Conservation (phyloP, 164 flowering plant species). For the Echeveria elegans region DNA sequence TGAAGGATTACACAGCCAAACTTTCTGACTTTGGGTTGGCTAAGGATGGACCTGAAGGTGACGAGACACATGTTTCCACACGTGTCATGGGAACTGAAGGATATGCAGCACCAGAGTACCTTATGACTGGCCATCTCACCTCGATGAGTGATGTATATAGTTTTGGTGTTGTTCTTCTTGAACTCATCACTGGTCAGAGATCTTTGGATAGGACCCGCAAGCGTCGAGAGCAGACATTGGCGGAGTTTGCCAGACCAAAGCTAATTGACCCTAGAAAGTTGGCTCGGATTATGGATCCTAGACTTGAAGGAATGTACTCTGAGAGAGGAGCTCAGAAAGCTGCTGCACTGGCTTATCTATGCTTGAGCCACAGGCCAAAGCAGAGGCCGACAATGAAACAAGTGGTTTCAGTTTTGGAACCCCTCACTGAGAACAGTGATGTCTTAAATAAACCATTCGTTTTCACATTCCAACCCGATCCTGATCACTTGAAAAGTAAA, state of each 20-base stretch:
- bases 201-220: slow-evolving; percentile 56
- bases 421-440: slow-evolving; percentile 34
- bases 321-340: slow-evolving; percentile 52
- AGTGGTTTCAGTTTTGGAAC: slow-evolving; percentile 43
- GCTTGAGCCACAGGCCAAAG: slow-evolving; percentile 56
- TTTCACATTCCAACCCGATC: slow-evolving; percentile 27
- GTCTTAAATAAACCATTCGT: slow-evolving; percentile 37
- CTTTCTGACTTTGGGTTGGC: slow-evolving; percentile 70
- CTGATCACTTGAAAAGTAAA: not conserved
- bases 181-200: slow-evolving; percentile 52
- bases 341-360: slow-evolving; percentile 54
- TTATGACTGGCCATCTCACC: slow-evolving; percentile 76
- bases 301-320: slow-evolving; percentile 57
- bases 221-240: slow-evolving; percentile 43
- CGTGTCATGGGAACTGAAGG: slow-evolving; percentile 74
- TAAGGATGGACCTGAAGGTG: slow-evolving; percentile 76
- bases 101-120: slow-evolving; percentile 69
- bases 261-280: slow-evolving; percentile 40
- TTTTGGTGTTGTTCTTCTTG: slow-evolving; percentile 41
- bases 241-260: slow-evolving; percentile 53
- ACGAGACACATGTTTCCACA: slow-evolving; percentile 34
- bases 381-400: slow-evolving; percentile 41
- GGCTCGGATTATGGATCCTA: slow-evolving; percentile 44
- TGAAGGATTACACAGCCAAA: slow-evolving; percentile 51
- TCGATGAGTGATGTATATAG: slow-evolving; percentile 76